Evolutionary conservation across 2,329 filamentous ascomycete genomes (phyloP).

Genomic region (Botrytis galanthina): DNA sequence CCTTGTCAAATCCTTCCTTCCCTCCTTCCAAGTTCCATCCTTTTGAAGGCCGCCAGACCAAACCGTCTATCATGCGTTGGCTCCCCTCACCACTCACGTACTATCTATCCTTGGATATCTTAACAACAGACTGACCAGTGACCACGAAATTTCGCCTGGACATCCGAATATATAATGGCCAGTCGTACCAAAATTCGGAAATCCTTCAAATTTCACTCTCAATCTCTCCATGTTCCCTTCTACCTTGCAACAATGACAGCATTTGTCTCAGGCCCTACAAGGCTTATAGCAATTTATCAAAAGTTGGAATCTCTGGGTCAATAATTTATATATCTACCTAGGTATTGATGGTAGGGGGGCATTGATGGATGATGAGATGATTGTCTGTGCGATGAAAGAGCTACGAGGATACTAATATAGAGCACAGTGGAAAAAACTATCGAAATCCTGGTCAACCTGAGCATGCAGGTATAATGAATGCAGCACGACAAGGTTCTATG

Average conservation of each 20-base stretch:
- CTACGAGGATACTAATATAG: neutral
- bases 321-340: neutral
- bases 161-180: neutral
- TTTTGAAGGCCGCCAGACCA: neutral
- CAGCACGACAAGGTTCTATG: slow-evolving; percentile 4
- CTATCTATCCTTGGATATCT: too few relatives aligned
- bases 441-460: slow-evolving; percentile 4
- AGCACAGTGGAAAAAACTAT: neutral
- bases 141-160: neutral
- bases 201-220: neutral
- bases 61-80: neutral
- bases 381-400: slow-evolving; percentile 1
- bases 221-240: neutral
- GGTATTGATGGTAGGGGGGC: neutral
- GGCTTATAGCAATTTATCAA: neutral
- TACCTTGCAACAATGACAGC: neutral
- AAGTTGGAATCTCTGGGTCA: neutral
- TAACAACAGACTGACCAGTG: neutral
- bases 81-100: neutral
- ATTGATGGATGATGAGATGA: slow-evolving; percentile 6
- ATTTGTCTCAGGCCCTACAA: neutral
- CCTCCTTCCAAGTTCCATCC: too few relatives aligned
- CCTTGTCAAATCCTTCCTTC: neutral
- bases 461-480: neutral
- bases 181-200: neutral